Evolutionary conservation across 345 rosid genomes (phyloP), one percentile per base, ranked within the genome.

Genomic region (Eucalyptus regnans): DNA sequence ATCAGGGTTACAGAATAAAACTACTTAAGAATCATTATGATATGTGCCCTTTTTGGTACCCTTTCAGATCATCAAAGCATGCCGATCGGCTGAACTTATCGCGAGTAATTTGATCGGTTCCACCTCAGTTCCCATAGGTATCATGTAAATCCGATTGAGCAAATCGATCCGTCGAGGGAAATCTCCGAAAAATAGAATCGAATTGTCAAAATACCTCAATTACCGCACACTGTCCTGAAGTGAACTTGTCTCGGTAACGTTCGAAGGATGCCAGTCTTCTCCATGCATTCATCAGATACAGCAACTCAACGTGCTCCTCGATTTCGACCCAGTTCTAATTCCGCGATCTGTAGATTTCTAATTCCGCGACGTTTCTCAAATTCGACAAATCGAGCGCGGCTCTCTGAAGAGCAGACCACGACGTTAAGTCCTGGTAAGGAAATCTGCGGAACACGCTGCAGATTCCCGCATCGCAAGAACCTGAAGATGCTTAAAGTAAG

Each of bases 401-500:
- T 60, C 66, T 60, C n/a, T 23, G 15, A 60, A 60, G 66, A 25
- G n/a, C 31, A 5, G 66, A 60, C 31, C 66, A 2, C n/a, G n/a
- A 60, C 15, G 0, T 1, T 2, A 58, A 25, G n/a, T 58, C 3
- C 3, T 5, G 0, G n/a, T 5, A 25, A 60, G 66, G 66, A 60
- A 60, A 25, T 60, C 66, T 60, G 31, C 7, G 7, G 31, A 60
- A 27, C 14, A 27, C 3, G 66, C 66, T 0, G 66, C 66, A 12
- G 66, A 60, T 25, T 60, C 66, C 29, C 15, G n/a, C 58, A 52
- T 1, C 58, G 58, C 25, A 52, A 20, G 58, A 52, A 18, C 25
- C 58, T 52, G 10, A 20, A 52, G 2, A 52, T 0, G 0, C 0
- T 52, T 52, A 52, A 20, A 8, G 10, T 20, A 0, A 0, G 58